phyloP scores from a whole-genome alignment of 306 rosid species.

The Coriaria nepalensis region DNA sequence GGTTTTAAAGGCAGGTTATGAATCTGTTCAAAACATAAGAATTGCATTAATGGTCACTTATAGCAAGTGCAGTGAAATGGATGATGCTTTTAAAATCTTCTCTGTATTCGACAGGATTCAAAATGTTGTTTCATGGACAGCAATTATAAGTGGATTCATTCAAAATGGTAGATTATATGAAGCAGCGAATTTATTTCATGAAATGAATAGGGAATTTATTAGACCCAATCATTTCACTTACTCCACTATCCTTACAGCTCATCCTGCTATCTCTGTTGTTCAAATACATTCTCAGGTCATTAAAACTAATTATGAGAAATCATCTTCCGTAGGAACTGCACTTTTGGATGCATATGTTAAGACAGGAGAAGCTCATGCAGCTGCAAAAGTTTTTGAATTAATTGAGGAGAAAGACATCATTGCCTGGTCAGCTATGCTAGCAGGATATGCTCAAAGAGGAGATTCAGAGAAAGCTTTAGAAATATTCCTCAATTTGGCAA shows the following conservation, averaged over 20 bases:
- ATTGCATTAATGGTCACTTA: constrained; percentile 64
- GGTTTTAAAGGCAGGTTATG: constrained; percentile 48
- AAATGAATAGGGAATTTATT: constrained; percentile 55
- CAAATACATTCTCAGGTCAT: constrained; percentile 69
- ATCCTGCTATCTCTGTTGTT: constrained; percentile 23
- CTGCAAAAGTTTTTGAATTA: constrained; percentile 45
- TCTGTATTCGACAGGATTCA: constrained; percentile 26
- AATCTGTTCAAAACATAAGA: constrained; percentile 28
- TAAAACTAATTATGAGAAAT: constrained; percentile 57
- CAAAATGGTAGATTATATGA: constrained; percentile 43
- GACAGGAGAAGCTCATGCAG: constrained; percentile 34
- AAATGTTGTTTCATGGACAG: constrained; percentile 81
- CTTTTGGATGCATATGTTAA: constrained; percentile 66
- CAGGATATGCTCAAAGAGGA: constrained; percentile 66
- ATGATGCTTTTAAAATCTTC: constrained; percentile 44
- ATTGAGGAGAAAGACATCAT: constrained; percentile 62
- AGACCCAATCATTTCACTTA: constrained; percentile 76
- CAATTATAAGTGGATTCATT: constrained; percentile 65
- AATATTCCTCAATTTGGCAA: constrained; percentile 38
- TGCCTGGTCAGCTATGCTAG: constrained; percentile 89
- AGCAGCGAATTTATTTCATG: constrained; percentile 48
- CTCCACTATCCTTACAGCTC: constrained; percentile 65
- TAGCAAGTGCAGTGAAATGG: constrained; percentile 50
- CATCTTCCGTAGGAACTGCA: constrained; percentile 70
- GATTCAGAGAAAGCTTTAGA: constrained; percentile 54